Evolutionary conservation across 2,329 filamentous ascomycete genomes (phyloP).

Genomic region (Colletotrichum sp.): DNA sequence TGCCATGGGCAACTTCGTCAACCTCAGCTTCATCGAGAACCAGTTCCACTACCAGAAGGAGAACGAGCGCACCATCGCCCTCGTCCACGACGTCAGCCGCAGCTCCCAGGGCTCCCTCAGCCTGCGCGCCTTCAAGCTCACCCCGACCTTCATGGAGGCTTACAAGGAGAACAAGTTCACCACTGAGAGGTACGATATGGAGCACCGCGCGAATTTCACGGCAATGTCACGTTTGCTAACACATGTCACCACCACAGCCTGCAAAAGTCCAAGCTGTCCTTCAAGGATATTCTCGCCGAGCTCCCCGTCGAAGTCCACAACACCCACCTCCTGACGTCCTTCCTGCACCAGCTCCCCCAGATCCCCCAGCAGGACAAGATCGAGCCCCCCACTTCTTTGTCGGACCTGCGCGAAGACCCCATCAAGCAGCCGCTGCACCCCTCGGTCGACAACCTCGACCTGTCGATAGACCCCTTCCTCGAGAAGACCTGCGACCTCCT

Average conservation of each 20-base stretch:
- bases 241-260: constrained; percentile 62
- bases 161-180: constrained; percentile 99
- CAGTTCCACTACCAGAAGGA: constrained; percentile 97
- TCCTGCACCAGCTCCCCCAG: constrained; percentile 88
- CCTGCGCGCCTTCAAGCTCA: constrained; percentile 89
- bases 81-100: constrained; percentile 95
- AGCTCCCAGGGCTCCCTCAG: constrained; percentile 92
- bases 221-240: constrained; percentile 10
- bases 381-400: constrained; percentile 78
- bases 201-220: background rate
- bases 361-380: constrained; percentile 70
- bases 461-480: constrained; percentile 95
- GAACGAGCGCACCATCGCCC: constrained; percentile 84
- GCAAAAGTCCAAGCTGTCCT: constrained; percentile 91
- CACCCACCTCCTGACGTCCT: constrained; percentile 94
- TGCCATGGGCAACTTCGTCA: constrained; percentile 98
- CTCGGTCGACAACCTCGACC: constrained; percentile 87
- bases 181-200: constrained; percentile 75
- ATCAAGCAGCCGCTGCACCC: constrained; percentile 74
- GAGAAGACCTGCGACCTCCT: constrained; percentile 98
- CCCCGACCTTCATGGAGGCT: constrained; percentile 84
- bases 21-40: constrained; percentile 95
- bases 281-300: constrained; percentile 93
- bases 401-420: constrained; percentile 74
- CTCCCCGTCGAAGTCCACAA: constrained; percentile 91